Evolutionary conservation across 2,329 filamentous ascomycete genomes (phyloP).

Genomic region (Fusarium paranaense): DNA sequence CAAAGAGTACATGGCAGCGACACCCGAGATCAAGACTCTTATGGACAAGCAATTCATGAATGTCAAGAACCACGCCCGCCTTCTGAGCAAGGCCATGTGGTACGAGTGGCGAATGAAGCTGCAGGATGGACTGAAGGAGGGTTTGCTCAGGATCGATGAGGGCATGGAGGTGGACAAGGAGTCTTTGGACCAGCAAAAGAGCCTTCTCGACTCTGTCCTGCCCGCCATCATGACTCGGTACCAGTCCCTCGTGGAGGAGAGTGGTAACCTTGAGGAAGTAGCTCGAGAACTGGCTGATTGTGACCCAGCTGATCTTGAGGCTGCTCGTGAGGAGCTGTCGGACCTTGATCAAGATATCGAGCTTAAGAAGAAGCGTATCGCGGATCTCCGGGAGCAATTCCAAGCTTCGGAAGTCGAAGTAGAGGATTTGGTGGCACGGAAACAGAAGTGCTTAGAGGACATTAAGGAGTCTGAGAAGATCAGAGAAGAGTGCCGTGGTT

Average conservation of each 20-base stretch:
- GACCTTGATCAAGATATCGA: conserved; percentile 75
- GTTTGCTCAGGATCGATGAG: conserved; percentile 78
- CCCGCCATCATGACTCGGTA: conserved; percentile 73
- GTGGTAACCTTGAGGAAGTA: conserved; percentile 75
- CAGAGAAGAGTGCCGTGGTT: conserved; percentile 89
- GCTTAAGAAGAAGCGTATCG: conserved; percentile 75
- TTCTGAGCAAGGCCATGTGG: conserved; percentile 96
- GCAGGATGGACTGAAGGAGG: conserved; percentile 82
- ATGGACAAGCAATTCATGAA: conserved; percentile 99
- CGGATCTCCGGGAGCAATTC: conserved; percentile 74
- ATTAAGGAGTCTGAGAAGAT: conserved; percentile 86
- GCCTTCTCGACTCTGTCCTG: conserved; percentile 74
- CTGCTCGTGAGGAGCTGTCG: conserved; percentile 76
- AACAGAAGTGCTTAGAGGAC: conserved; percentile 75
- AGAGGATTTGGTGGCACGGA: conserved; percentile 72
- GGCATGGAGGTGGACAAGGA: conserved; percentile 82
- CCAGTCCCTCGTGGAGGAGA: conserved; percentile 71
- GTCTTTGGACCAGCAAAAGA: conserved; percentile 74
- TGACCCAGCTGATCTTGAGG: conserved; percentile 82
- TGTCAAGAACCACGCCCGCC: conserved; percentile 89
- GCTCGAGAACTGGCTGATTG: conserved; percentile 81
- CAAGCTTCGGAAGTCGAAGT: conserved; percentile 75
- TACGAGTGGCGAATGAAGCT: conserved; percentile 97
- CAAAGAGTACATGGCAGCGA: conserved; percentile 88
- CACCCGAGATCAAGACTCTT: conserved; percentile 82